Evolutionary conservation across 2,329 filamentous ascomycete genomes (phyloP).

Genomic region (Phaeosphaeriaceae sp.): DNA sequence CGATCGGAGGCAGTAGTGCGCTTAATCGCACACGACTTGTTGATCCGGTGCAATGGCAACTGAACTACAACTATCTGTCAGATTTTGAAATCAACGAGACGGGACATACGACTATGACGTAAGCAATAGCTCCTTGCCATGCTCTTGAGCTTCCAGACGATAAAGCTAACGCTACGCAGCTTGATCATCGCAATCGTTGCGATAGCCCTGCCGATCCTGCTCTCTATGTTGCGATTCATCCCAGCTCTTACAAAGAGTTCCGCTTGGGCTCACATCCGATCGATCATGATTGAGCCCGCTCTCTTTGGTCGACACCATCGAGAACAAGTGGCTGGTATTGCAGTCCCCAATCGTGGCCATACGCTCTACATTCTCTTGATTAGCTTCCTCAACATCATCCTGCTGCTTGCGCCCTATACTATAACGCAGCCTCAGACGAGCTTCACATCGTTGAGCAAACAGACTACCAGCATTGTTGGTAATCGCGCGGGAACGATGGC

Average conservation of each 20-base stretch:
- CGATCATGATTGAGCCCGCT: constrained; percentile 17
- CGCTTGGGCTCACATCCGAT: constrained; percentile 38
- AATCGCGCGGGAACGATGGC: constrained; percentile 41
- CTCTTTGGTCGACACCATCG: constrained; percentile 16
- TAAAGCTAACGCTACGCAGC: not conserved
- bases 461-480: constrained; percentile 45
- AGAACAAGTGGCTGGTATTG: constrained; percentile 18
- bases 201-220: constrained; percentile 13
- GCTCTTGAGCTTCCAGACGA: not conserved
- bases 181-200: constrained; percentile 16
- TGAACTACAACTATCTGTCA: constrained; percentile 13
- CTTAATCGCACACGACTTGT: constrained; percentile 13
- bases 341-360: constrained; percentile 55
- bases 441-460: constrained; percentile 50
- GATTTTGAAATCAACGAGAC: constrained; percentile 20
- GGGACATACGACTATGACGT: constrained; percentile 14
- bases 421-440: constrained; percentile 7
- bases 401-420: constrained; percentile 10
- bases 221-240: constrained; percentile 12
- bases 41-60: constrained; percentile 13
- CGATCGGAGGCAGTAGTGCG: constrained; percentile 4
- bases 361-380: constrained; percentile 50
- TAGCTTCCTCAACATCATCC: constrained; percentile 16
- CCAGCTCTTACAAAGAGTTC: constrained; percentile 6
- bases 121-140: not conserved